Evolutionary conservation across 1,284 basidiomycete genomes (phyloP).

Genomic region (Apiotrichum montevideense): DNA sequence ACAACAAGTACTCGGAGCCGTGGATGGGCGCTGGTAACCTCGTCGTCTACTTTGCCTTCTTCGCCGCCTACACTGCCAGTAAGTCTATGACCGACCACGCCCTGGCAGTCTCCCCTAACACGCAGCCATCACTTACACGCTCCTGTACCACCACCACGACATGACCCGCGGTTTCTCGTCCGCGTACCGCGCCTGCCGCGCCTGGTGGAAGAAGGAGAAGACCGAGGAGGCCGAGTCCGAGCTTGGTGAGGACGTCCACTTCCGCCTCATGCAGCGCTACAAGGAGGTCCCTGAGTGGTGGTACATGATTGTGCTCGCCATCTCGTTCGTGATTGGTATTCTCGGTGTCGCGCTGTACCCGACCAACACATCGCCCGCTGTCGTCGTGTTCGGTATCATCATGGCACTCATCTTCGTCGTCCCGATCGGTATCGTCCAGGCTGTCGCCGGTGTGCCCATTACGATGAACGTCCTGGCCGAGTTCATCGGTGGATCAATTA

Average conservation of each 20-base stretch:
- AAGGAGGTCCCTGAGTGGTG: conserved; percentile 74
- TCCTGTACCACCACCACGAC: conserved; percentile 75
- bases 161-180: conserved; percentile 44
- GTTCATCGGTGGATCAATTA: conserved; percentile 55
- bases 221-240: conserved; percentile 47
- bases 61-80: conserved; percentile 24
- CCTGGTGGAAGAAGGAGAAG: conserved; percentile 2
- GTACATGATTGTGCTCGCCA: conserved; percentile 59
- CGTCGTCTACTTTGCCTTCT: conserved; percentile 24
- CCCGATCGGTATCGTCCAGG: conserved; percentile 55
- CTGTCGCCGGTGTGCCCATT: conserved; percentile 54
- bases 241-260: conserved; percentile 69
- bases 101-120: too few species aligned
- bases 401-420: conserved; percentile 52
- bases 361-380: conserved; percentile 62
- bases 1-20: conserved; percentile 27
- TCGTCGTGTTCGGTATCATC: conserved; percentile 45
- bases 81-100: too few species aligned
- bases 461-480: conserved; percentile 54
- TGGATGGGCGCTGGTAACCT: conserved; percentile 26
- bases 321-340: conserved; percentile 53
- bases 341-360: conserved; percentile 50
- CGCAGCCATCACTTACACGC: conserved; percentile 35
- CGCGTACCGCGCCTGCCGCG: background rate
- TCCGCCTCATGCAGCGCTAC: conserved; percentile 74